Percentiles rank a stretch among this genome's conserved stretches.
These are phyloP conservation scores for Cadophora sp. DNA, from an alignment of 2,329 filamentous ascomycete species.

Conservation along the genomic window DNA sequence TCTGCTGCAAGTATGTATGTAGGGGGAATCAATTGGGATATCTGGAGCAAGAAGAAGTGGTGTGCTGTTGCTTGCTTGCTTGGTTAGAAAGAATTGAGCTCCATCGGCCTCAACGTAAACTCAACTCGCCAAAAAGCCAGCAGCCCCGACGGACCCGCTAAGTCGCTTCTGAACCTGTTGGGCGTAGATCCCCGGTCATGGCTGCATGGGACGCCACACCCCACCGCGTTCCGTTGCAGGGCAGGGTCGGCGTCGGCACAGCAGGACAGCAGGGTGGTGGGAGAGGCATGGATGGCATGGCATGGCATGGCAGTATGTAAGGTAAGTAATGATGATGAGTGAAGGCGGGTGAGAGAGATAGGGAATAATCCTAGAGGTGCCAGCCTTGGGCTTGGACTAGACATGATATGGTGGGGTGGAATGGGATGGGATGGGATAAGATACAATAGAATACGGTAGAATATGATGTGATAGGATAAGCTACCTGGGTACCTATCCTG, in stretches of 20 bases:
- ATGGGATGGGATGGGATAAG: background rate
- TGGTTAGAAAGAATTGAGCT: background rate
- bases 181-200: slow-evolving; percentile 24
- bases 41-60: slow-evolving; percentile 22
- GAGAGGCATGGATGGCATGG: too few relatives aligned
- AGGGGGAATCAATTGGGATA: slow-evolving; percentile 29
- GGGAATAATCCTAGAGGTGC: too few relatives aligned
- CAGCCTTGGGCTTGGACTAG: too few relatives aligned
- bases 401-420: too few relatives aligned
- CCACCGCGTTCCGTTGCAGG: background rate
- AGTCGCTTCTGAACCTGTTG: slow-evolving; percentile 27
- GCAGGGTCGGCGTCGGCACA: too few relatives aligned
- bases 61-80: background rate
- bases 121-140: slow-evolving; percentile 29
- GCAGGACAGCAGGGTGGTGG: too few relatives aligned
- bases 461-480: background rate
- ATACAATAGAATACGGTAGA: too few relatives aligned
- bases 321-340: too few relatives aligned
- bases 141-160: slow-evolving; percentile 17
- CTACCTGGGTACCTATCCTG: background rate
- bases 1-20: slow-evolving; percentile 10
- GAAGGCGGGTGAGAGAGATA: too few relatives aligned
- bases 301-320: too few relatives aligned
- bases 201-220: slow-evolving; percentile 23
- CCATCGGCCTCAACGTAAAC: slow-evolving; percentile 30